Evolutionary conservation across 1,284 basidiomycete genomes (phyloP).

Genomic region (Sanghuangporus baumii): DNA sequence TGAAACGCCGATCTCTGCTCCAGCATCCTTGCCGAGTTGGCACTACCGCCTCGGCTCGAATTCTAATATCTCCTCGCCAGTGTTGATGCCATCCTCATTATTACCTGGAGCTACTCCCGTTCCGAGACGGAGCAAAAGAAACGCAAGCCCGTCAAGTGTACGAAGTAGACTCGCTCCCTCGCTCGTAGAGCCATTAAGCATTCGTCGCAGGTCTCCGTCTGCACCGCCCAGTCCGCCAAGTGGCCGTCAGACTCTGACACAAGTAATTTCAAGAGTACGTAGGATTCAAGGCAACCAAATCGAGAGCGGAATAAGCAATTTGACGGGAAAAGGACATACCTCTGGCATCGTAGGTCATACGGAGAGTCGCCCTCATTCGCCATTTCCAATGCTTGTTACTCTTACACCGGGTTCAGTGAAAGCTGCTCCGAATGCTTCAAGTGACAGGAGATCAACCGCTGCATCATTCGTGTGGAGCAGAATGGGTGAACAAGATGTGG

Average conservation of each 20-base stretch:
- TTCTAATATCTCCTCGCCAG: conserved; percentile 7
- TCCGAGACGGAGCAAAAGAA: not conserved
- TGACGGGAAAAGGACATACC: not conserved
- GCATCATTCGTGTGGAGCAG: not conserved
- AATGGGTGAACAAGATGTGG: not conserved
- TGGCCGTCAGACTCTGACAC: not conserved
- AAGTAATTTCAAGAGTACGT: not conserved
- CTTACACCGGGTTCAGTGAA: not conserved
- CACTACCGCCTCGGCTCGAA: not conserved
- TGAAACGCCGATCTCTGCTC: conserved; percentile 1
- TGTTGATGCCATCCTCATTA: not conserved
- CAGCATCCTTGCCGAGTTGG: conserved; percentile 8
- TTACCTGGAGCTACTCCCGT: not conserved
- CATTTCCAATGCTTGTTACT: conserved; percentile 14
- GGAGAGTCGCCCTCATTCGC: conserved; percentile 15
- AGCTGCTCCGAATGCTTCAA: not conserved
- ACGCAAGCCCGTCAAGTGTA: not conserved
- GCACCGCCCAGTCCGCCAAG: not conserved
- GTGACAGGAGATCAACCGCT: not conserved
- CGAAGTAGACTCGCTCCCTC: not conserved
- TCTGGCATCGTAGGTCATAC: conserved; percentile 5
- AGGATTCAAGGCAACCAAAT: not conserved
- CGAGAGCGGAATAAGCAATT: not conserved
- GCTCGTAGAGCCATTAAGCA: conserved; percentile 1
- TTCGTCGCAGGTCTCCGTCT: not conserved